Percentiles rank a stretch among this genome's conserved stretches.
Evolutionary conservation across 805 yeast genomes (phyloP).

Genomic region (Cyberlindnera saturnus): DNA sequence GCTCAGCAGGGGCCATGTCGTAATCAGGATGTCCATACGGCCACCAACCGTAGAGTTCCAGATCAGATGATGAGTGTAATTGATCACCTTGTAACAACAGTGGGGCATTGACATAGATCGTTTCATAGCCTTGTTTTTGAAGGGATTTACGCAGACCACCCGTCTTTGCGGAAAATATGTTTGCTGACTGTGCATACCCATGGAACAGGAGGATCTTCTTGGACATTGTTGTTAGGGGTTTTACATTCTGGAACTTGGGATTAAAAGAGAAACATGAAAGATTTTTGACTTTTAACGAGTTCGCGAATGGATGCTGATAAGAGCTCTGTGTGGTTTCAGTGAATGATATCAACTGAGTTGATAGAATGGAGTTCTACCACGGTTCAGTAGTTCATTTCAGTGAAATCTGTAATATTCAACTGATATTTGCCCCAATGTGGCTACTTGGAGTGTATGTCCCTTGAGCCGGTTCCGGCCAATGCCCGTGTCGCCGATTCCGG

Average conservation of each 20-base stretch:
- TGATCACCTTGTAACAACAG: constrained; percentile 55
- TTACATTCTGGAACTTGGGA: too few species aligned
- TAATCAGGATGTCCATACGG: constrained; percentile 31
- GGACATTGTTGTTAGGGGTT: neutral
- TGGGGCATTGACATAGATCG: constrained; percentile 74
- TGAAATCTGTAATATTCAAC: too few species aligned
- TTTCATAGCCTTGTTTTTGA: constrained; percentile 51
- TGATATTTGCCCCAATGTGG: too few species aligned
- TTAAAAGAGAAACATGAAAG: too few species aligned
- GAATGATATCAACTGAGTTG: neutral
- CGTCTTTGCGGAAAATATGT: constrained; percentile 74
- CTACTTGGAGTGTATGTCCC: too few species aligned
- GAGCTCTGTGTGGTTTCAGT: neutral
- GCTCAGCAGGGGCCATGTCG: constrained; percentile 31
- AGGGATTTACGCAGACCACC: constrained; percentile 79
- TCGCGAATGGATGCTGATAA: too few species aligned
- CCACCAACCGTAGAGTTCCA: constrained; percentile 66
- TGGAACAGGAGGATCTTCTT: constrained; percentile 73
- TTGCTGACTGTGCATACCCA: constrained; percentile 83
- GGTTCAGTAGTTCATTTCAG: too few species aligned
- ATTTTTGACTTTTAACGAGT: too few species aligned
- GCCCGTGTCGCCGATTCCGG: too few species aligned
- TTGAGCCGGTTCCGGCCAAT: too few species aligned
- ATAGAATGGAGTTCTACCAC: too few species aligned
- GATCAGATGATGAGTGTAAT: constrained; percentile 44